Conservation (phyloP, 371 early-diverging fungal genomes). For the Capillidium rhysosporum region DNA sequence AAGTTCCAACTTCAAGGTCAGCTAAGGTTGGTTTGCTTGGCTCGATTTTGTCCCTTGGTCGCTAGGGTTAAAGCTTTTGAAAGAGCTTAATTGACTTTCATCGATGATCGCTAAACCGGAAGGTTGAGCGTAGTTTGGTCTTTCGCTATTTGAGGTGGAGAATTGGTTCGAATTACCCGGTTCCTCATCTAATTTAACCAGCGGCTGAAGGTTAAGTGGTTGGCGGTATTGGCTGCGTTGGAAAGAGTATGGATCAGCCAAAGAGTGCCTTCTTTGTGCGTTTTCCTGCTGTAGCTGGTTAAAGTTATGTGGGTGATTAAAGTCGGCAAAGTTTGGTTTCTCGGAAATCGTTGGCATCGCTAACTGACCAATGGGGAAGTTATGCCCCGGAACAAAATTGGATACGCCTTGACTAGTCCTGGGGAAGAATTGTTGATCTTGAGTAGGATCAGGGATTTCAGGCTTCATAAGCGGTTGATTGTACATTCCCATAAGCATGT, state of each 20-base stretch:
- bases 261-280: neutral
- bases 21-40: no score
- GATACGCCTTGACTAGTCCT: no score
- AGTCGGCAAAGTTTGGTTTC: neutral
- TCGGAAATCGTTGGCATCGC: constrained; percentile 1
- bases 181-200: neutral
- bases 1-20: no score
- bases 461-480: neutral
- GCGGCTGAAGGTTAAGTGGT: neutral
- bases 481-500: neutral
- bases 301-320: neutral
- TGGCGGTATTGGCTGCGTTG: neutral
- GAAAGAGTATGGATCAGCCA: constrained; percentile 4
- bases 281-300: no score
- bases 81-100: no score
- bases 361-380: neutral
- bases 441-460: no score
- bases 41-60: no score
- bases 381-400: neutral
- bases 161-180: no score
- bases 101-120: no score
- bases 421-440: neutral
- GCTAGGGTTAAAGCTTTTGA: no score
- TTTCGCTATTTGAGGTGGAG: no score
- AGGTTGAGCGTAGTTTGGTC: no score